phyloP scores from a whole-genome alignment of 163 green algal genomes.

The Chlorella variabilis region DNA sequence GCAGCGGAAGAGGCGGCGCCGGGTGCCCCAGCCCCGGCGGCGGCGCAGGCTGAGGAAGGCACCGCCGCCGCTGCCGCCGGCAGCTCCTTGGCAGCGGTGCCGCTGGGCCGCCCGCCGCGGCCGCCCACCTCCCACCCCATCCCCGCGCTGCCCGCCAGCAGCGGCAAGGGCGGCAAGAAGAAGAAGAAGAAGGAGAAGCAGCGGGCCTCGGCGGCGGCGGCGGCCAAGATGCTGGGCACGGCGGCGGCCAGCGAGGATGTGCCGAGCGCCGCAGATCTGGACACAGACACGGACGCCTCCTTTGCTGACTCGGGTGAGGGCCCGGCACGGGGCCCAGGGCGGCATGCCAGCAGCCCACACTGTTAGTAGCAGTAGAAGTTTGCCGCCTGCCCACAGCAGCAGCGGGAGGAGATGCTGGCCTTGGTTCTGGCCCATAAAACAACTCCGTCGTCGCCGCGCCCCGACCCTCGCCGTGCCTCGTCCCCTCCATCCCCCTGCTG shows the following conservation, averaged over 20 bases:
- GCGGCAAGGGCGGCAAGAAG: background rate
- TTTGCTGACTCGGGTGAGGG: conserved; percentile 30
- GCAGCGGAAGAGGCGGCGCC: no score
- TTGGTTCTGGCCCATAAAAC: no score
- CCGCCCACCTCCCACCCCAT: background rate
- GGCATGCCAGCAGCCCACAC: no score
- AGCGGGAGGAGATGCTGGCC: no score
- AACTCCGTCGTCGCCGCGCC: no score
- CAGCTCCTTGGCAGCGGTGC: background rate
- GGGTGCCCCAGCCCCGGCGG: background rate
- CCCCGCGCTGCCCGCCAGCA: background rate
- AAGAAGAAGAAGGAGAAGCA: conserved; percentile 43
- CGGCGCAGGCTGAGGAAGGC: background rate
- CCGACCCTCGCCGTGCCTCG: no score
- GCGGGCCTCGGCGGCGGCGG: background rate
- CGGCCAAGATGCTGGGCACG: background rate
- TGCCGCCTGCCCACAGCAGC: no score
- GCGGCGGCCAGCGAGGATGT: background rate
- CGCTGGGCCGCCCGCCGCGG: conserved; percentile 13
- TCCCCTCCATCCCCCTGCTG: background rate
- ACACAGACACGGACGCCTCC: conserved; percentile 21
- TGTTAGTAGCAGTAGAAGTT: no score
- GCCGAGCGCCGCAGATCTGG: background rate
- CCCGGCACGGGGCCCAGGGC: no score
- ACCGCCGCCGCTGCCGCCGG: background rate